Percentiles rank a stretch among this genome's conserved stretches.
phyloP scores from a whole-genome alignment of 805 yeast species.

The Candida loeiensis region DNA sequence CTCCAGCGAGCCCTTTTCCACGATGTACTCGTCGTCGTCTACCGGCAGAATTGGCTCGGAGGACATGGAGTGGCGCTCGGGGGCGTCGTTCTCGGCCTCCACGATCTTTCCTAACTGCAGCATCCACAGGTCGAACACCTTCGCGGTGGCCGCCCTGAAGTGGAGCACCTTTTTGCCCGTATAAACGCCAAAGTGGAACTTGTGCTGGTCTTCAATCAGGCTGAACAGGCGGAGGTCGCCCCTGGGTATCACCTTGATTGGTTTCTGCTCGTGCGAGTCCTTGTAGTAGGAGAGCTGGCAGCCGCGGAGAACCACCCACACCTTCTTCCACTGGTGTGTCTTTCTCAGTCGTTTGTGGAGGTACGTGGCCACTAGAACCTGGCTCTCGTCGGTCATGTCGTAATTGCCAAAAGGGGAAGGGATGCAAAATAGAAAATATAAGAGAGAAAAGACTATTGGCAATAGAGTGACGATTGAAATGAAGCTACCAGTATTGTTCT shows the following conservation, averaged over 20 bases:
- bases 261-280: slow-evolving; percentile 36
- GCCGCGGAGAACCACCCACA: slow-evolving; percentile 39
- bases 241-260: slow-evolving; percentile 29
- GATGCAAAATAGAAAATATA: too few relatives aligned
- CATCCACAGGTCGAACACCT: slow-evolving; percentile 17
- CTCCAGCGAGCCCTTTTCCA: slow-evolving; percentile 41
- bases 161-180: slow-evolving; percentile 22
- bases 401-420: too few relatives aligned
- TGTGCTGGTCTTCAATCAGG: slow-evolving; percentile 14
- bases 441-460: too few relatives aligned
- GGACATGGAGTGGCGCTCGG: too few relatives aligned
- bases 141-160: slow-evolving; percentile 14
- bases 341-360: slow-evolving; percentile 29
- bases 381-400: slow-evolving; percentile 13
- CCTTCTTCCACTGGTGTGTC: slow-evolving; percentile 36
- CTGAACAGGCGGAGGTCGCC: slow-evolving; percentile 18
- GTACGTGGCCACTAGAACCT: slow-evolving; percentile 23
- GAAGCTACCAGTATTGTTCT: too few relatives aligned
- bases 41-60: slow-evolving; percentile 3
- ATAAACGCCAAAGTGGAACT: slow-evolving; percentile 21
- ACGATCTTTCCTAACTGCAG: slow-evolving; percentile 7
- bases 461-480: too few relatives aligned
- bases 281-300: slow-evolving; percentile 39
- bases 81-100: slow-evolving; percentile 2
- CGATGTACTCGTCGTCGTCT: background rate